Evolutionary conservation across 148 eudicot genomes (phyloP), one percentile per base, ranked within the genome.

Genomic region (Salicornia ramosissima): DNA sequence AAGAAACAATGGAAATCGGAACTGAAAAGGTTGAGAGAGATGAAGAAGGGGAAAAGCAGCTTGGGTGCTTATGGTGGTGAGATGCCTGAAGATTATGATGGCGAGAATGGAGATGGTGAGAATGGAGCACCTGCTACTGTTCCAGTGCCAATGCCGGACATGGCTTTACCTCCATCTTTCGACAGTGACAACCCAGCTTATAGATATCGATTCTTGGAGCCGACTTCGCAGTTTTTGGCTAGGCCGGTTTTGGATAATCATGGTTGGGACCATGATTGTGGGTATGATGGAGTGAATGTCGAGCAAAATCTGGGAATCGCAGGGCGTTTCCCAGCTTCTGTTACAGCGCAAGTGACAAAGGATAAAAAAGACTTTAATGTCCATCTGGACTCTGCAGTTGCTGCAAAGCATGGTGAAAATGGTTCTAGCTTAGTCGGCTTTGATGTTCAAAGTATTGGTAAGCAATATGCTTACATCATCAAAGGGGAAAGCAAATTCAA

Each of bases 261-360:
- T 81, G 96, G 99, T 11, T 94, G 99, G 99, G 99, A 94, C 81
- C 99, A 94, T 71, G 99, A 94, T 71, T 94, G 97, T 73, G 99
- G 99, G n/a, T 94, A 89, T 31, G 99, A 94, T 55, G 99, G 99
- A 50, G 99, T 94, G 73, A 91, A 89, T 65, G 65, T 94, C 10
- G 99, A 94, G 79, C 90, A 89, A 49, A 87, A 78, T 61, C 78
- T 86, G 13, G 96, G 88, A n/a, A 81, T 94, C 29, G 86, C 81
- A 2, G 83, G 77, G 50, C 86, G 75, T 25, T 94, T 80, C 60
- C 96, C 99, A 3, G 88, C 90, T 2, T 78, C 86, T 6, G 72
- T 86, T 39, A 71, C 93, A 8, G 79, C 87, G 29, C 99, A 94
- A 67, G 73, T 87, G 54, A 90, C 95, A 0, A 94, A 94, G 71